Evolutionary conservation across 176 grass and related monocot genomes (phyloP).

Genomic region (Poa pratensis): DNA sequence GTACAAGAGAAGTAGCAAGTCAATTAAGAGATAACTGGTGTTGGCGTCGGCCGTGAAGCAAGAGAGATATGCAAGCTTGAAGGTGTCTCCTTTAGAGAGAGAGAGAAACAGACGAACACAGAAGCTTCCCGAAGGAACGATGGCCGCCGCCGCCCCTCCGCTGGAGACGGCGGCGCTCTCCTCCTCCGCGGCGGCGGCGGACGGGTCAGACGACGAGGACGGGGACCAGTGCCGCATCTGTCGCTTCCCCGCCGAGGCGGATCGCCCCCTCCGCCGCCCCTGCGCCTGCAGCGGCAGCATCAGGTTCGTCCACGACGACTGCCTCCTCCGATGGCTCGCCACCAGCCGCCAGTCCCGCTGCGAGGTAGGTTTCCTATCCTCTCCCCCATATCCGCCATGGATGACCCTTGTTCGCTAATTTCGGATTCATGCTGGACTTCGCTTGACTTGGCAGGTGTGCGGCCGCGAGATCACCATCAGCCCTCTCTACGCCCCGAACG

Average conservation of each 20-base stretch:
- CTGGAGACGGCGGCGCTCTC: constrained; percentile 19
- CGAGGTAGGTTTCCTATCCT: constrained; percentile 28
- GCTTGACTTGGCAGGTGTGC: constrained; percentile 40
- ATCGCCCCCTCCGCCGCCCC: constrained; percentile 43
- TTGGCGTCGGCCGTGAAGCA: constrained; percentile 21
- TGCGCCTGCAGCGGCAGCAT: constrained; percentile 56
- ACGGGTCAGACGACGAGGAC: neutral
- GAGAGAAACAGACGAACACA: neutral
- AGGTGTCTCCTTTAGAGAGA: constrained; percentile 21
- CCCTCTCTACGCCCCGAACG: constrained; percentile 43
- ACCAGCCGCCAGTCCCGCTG: constrained; percentile 33
- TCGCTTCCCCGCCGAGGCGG: constrained; percentile 35
- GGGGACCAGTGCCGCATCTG: constrained; percentile 55
- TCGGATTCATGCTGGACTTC: constrained; percentile 10
- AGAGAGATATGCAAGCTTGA: constrained; percentile 7
- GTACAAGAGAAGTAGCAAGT: neutral
- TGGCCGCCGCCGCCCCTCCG: neutral
- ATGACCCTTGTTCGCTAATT: constrained; percentile 20
- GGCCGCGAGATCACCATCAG: constrained; percentile 35
- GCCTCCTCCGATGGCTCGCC: constrained; percentile 58
- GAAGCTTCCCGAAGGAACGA: constrained; percentile 12
- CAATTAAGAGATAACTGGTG: constrained; percentile 13
- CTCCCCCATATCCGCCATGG: neutral
- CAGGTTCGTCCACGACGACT: constrained; percentile 60
- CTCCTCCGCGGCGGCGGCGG: constrained; percentile 2